Base-by-base conservation (phyloP, 2,329 filamentous ascomycete species). In the Stenocarpella maydis region DNA sequence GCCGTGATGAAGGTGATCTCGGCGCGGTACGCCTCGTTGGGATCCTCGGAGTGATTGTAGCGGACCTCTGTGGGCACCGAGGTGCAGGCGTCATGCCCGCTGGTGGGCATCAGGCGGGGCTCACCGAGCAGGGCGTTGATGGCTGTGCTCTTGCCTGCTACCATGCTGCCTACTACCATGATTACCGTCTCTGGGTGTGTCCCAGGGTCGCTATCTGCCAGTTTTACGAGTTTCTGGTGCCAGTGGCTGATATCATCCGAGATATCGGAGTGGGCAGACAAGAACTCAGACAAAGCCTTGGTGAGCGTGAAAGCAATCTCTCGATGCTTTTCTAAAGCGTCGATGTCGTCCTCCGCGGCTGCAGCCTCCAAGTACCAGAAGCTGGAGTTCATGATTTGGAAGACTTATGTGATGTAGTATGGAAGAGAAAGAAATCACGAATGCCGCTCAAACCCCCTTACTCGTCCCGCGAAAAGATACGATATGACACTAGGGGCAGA, bases 111-210 rank as follows among this genome's bases (percentile, higher is more conserved):
- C 2, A 81, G 72, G 83, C 82, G 15, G 14, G 15, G 1, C 73
- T 90, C 87, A 39, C 89, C 87, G 1, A 90, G 79, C 43, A 90
- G 76, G 1, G 88, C 88, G 73, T 90, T 90, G 75, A 91, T 89
- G 0, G 90, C 80, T 12, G 85, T 87, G 12, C 83, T 87, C 73
- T 91, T 91, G 0, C 88, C 88, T 6, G 86, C 85, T 0, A 88
- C 88, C 0, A 88, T 90, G 64, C 86, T 87, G 1, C 88, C 88
- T 4, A 90, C 83, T 2, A 91, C 85, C 26, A 24, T 34, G 26
- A 61, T 34, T 12, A 47, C 6, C 1, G 41, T 61, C 58, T 61
- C 58, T 6, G 41, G 8, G 12, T 26, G 19, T 24, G 4, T 31
- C 19, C 5, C 19, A 4, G 47, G 28, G 19, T n/a, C 10, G 7